Percentiles rank a stretch among this genome's conserved stretches.
phyloP scores from a whole-genome alignment of 305 asterid species.

The Rubia balearica region DNA sequence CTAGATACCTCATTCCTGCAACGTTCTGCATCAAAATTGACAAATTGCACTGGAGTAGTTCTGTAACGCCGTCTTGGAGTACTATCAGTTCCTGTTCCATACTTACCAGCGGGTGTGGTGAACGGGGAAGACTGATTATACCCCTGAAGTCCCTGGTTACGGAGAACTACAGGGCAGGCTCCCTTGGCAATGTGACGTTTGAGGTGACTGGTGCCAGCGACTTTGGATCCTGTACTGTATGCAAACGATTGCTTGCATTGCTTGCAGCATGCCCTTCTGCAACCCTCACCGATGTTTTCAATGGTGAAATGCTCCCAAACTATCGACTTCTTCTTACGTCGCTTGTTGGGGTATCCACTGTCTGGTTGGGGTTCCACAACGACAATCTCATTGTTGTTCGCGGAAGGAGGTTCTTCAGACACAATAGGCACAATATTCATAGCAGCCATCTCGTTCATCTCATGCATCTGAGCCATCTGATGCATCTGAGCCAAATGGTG shows the following conservation, averaged over 20 bases:
- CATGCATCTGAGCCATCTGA: constrained; percentile 3
- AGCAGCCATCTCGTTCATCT: background rate
- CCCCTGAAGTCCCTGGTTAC: constrained; percentile 30
- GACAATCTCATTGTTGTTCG: constrained; percentile 20
- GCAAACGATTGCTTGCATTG: constrained; percentile 96
- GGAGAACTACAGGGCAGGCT: constrained; percentile 65
- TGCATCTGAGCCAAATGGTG: background rate
- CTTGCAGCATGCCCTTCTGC: constrained; percentile 81
- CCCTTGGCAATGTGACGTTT: constrained; percentile 96
- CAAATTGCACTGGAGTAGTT: constrained; percentile 44
- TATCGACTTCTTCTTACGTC: constrained; percentile 87
- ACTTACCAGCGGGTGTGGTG: constrained; percentile 67
- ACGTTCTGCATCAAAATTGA: constrained; percentile 70
- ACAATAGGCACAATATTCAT: constrained; percentile 2
- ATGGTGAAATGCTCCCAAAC: constrained; percentile 99
- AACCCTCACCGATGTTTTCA: constrained; percentile 56
- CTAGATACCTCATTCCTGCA: constrained; percentile 74
- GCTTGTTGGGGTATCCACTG: constrained; percentile 46
- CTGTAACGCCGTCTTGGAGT: constrained; percentile 66
- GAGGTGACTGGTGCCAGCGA: constrained; percentile 98
- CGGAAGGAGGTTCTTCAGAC: background rate
- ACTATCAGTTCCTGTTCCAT: constrained; percentile 25
- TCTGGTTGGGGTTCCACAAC: constrained; percentile 35
- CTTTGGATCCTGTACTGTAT: constrained; percentile 82
- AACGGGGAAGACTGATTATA: constrained; percentile 36